phyloP scores from a whole-genome alignment of 306 rosid genomes.

The Astragalus glycyphyllos region DNA sequence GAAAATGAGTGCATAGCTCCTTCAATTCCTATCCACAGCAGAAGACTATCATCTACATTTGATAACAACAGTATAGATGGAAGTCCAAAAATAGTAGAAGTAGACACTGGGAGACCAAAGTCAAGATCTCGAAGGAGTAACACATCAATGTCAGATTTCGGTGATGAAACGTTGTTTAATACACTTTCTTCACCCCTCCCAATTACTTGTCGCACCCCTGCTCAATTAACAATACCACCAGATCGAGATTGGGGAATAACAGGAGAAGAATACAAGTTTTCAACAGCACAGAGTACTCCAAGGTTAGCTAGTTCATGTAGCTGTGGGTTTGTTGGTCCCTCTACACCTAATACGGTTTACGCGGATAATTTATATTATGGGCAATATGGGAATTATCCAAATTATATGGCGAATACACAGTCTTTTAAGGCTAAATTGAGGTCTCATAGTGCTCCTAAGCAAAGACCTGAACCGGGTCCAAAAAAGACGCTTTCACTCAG shows the following conservation, averaged over 20 bases:
- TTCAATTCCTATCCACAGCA: slow-evolving; percentile 61
- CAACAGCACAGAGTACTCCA: slow-evolving; percentile 95
- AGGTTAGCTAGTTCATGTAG: slow-evolving; percentile 63
- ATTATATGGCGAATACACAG: slow-evolving; percentile 81
- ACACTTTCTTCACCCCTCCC: slow-evolving; percentile 62
- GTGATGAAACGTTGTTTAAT: slow-evolving; percentile 67
- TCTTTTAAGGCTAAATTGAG: slow-evolving; percentile 89
- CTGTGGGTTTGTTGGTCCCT: slow-evolving; percentile 51
- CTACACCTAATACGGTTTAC: slow-evolving; percentile 66
- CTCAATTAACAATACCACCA: slow-evolving; percentile 54
- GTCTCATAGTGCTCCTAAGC: slow-evolving; percentile 91
- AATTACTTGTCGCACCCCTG: slow-evolving; percentile 49
- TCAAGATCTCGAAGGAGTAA: slow-evolving; percentile 79
- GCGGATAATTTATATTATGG: slow-evolving; percentile 53
- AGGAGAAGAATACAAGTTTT: slow-evolving; percentile 72
- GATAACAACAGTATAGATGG: slow-evolving; percentile 62
- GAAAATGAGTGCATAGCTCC: slow-evolving; percentile 51
- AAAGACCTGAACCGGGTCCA: slow-evolving; percentile 73
- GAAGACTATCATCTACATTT: slow-evolving; percentile 74
- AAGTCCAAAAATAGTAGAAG: slow-evolving; percentile 90
- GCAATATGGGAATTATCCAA: slow-evolving; percentile 60
- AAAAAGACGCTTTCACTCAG: slow-evolving; percentile 72
- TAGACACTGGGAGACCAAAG: slow-evolving; percentile 83
- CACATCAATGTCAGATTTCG: slow-evolving; percentile 73
- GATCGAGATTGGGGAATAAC: slow-evolving; percentile 72